Evolutionary conservation across 768 basidiomycete genomes (phyloP).

Genomic region (Pilatotrama ljubarskyi): DNA sequence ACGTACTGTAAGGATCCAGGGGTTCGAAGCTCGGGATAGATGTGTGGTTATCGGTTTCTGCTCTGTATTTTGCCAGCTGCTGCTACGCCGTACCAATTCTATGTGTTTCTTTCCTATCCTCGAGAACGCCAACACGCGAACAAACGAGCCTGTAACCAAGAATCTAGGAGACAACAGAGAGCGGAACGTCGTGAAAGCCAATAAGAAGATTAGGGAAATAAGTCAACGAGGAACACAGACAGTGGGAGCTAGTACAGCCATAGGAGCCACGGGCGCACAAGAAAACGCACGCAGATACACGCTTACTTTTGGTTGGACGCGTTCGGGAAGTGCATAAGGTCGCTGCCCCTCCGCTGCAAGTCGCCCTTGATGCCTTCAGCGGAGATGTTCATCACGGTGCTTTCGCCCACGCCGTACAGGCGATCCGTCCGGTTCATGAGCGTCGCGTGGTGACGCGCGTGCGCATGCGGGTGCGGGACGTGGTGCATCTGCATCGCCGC

Average conservation of each 20-base stretch:
- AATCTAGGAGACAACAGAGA: slow-evolving; percentile 7
- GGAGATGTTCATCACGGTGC: slow-evolving; percentile 20
- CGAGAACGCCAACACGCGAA: not conserved
- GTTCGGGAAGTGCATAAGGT: slow-evolving; percentile 16
- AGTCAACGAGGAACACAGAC: not conserved
- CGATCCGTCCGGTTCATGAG: slow-evolving; percentile 41
- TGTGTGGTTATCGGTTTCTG: too few relatives aligned
- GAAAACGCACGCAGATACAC: not conserved
- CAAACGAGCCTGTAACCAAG: not conserved
- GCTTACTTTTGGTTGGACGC: slow-evolving; percentile 17
- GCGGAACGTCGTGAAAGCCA: not conserved
- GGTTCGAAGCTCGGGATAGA: too few relatives aligned
- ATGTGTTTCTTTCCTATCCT: not conserved
- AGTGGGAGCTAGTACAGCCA: not conserved
- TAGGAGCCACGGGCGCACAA: not conserved
- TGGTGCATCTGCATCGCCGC: slow-evolving; percentile 66
- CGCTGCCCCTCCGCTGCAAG: slow-evolving; percentile 17
- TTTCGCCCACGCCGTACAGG: slow-evolving; percentile 25
- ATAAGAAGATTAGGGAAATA: slow-evolving; percentile 12
- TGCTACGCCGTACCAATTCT: not conserved
- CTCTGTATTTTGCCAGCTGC: too few relatives aligned
- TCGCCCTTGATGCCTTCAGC: slow-evolving; percentile 24
- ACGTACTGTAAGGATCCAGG: not conserved
- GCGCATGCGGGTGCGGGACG: slow-evolving; percentile 77
- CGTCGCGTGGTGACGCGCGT: slow-evolving; percentile 70